Evolutionary conservation across 1,284 basidiomycete genomes (phyloP), one percentile per base, ranked within the genome.

Genomic region (Malassezia brasiliensis): DNA sequence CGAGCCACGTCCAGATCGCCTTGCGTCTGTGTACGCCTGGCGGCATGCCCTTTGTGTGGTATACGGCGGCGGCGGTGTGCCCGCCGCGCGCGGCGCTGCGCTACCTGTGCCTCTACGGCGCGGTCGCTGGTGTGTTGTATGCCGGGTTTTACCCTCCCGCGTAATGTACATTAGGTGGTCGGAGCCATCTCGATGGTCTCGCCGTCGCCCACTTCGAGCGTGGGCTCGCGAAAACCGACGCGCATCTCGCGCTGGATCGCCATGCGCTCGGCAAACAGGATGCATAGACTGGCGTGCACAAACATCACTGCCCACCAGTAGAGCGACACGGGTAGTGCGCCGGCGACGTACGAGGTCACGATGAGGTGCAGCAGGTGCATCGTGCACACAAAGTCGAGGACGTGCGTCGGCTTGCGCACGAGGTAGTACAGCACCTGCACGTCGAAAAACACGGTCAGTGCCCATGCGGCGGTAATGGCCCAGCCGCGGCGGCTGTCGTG

Each of bases 351-450:
- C 15, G 87, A 89, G 42, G 90, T 91, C 52, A 96, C 78, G 50
- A 96, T 83, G 47, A 94, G 78, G 76, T 98, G 90, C 69, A 86
- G 85, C 78, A 94, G 85, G 51, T 87, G 78, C 50, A 96, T 82
- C 0, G 94, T 96, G 53, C 93, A 75, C 8, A 86, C 80, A 77
- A 96, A 96, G 77, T 98, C 93, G 64, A 98, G 84, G 68, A 98
- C 86, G 67, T 94, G 82, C 5, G 90, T 88, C 40, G 94, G 93
- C 35, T 88, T 81, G 38, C 90, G 83, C 73, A 98, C 81, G 63
- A 98, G 79, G 63, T 82, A 81, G 76, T 89, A 96, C 3, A 98
- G 79, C 63, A 86, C 88, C 64, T 85, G 84, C 56, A 93, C 85
- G 77, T 52, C 55, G 34, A 52, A 52, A 11, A 60, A 35, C 9